Conservation (phyloP, 805 yeast genomes). For the Torulaspora quercuum region DNA sequence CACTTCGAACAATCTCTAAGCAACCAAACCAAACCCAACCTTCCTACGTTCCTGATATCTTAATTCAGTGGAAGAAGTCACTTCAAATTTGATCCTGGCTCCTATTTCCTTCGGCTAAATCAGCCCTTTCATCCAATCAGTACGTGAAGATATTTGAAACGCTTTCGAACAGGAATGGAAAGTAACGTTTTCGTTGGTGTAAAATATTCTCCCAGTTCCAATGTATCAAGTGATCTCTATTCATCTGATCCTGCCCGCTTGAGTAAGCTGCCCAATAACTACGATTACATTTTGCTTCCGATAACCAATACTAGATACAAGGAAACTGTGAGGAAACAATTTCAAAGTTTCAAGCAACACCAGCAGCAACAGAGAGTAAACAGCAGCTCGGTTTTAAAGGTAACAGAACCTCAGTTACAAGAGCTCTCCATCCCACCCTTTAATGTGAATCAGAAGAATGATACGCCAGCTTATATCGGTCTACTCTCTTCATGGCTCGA, state of each 20-base stretch:
- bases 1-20: no score
- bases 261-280: constrained; percentile 29
- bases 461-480: constrained; percentile 44
- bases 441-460: constrained; percentile 7
- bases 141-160: no score
- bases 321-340: constrained; percentile 41
- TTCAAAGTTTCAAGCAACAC: constrained; percentile 33
- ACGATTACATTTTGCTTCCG: constrained; percentile 51
- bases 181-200: constrained; percentile 44
- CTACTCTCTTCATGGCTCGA: constrained; percentile 68
- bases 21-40: no score
- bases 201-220: constrained; percentile 38
- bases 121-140: no score
- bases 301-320: constrained; percentile 52
- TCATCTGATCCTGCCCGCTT: constrained; percentile 5
- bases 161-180: constrained; percentile 17
- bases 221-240: constrained; percentile 13
- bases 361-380: constrained; percentile 20
- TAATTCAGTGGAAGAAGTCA: no score
- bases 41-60: no score
- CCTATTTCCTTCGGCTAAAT: no score
- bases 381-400: constrained; percentile 17
- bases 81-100: no score
- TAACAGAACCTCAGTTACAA: constrained; percentile 35
- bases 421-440: constrained; percentile 36